A percentile compares a stretch with the other conserved stretches of the same genome.
These are phyloP conservation scores for Hymenoscyphus infarciens DNA, from an alignment of 2,329 filamentous ascomycete genomes.

Conservation along the genomic window DNA sequence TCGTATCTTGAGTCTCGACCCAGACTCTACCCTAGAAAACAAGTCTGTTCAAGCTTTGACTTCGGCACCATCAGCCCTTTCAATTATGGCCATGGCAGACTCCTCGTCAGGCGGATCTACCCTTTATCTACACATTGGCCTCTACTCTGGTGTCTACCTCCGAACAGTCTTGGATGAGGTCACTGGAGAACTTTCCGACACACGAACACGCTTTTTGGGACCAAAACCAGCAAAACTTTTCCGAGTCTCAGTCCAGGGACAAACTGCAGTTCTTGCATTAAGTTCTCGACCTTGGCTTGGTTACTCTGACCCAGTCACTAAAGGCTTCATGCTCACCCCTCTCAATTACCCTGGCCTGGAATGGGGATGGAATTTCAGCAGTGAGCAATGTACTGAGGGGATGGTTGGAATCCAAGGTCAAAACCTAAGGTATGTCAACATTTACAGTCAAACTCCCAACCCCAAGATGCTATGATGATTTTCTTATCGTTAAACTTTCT, in stretches of 20 bases:
- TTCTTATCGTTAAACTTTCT: conserved; percentile 40
- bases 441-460: neutral
- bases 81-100: conserved; percentile 94
- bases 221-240: conserved; percentile 88
- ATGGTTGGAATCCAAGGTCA: conserved; percentile 92
- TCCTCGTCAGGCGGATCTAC: conserved; percentile 85
- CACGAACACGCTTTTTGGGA: conserved; percentile 88
- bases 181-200: conserved; percentile 93
- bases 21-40: conserved; percentile 84
- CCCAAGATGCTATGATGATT: conserved; percentile 38
- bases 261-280: conserved; percentile 81
- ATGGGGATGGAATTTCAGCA: conserved; percentile 95
- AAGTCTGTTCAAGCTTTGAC: conserved; percentile 94
- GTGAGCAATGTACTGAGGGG: conserved; percentile 87
- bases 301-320: conserved; percentile 83
- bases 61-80: conserved; percentile 80
- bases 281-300: conserved; percentile 96
- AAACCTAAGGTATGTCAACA: conserved; percentile 68
- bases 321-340: conserved; percentile 87
- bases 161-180: conserved; percentile 92
- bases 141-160: conserved; percentile 93
- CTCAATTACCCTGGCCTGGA: conserved; percentile 84
- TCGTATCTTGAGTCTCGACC: conserved; percentile 83
- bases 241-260: conserved; percentile 80
- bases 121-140: conserved; percentile 90